These are phyloP conservation scores for Solanum ossicruentum DNA, from an alignment of 257 asterid species.

Conservation along the genomic window DNA sequence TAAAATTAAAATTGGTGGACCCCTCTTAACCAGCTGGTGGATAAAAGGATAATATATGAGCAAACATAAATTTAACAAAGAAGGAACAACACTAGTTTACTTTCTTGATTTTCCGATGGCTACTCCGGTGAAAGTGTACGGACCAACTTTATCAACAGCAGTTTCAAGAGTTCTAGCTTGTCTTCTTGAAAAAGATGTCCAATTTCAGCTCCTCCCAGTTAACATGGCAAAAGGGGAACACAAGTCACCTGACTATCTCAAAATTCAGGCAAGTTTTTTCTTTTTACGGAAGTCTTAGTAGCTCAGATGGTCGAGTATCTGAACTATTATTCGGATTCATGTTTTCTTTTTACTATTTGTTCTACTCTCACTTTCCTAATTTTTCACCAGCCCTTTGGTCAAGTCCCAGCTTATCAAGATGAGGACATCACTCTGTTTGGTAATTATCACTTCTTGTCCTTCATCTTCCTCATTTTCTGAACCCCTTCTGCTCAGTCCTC, in stretches of 20 bases:
- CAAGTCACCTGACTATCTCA: conserved; percentile 69
- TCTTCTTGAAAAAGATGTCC: conserved; percentile 68
- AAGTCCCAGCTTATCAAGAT: conserved; percentile 83
- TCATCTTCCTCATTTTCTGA: background rate
- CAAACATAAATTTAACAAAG: background rate
- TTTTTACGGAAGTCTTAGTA: background rate
- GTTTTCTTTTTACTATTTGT: background rate
- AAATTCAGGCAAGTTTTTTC: conserved; percentile 39
- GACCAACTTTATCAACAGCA: conserved; percentile 69
- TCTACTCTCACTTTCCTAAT: background rate
- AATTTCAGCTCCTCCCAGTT: conserved; percentile 50
- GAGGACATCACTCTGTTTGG: conserved; percentile 61
- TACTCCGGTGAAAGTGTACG: conserved; percentile 59
- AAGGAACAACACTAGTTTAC: background rate
- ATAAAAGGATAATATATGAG: background rate
- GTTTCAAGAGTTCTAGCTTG: conserved; percentile 63
- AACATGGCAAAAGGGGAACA: conserved; percentile 75
- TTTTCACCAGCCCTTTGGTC: conserved; percentile 66
- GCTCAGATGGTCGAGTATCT: background rate
- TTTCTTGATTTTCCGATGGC: conserved; percentile 29
- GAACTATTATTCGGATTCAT: background rate
- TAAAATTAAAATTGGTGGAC: background rate
- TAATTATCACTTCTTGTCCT: background rate
- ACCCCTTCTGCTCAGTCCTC: background rate
- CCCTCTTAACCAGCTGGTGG: background rate